A percentile compares a stretch with the other conserved stretches of the same genome.
These are phyloP conservation scores for Saturnispora quitensis DNA, from an alignment of 805 yeast genomes.

Conservation along the genomic window DNA sequence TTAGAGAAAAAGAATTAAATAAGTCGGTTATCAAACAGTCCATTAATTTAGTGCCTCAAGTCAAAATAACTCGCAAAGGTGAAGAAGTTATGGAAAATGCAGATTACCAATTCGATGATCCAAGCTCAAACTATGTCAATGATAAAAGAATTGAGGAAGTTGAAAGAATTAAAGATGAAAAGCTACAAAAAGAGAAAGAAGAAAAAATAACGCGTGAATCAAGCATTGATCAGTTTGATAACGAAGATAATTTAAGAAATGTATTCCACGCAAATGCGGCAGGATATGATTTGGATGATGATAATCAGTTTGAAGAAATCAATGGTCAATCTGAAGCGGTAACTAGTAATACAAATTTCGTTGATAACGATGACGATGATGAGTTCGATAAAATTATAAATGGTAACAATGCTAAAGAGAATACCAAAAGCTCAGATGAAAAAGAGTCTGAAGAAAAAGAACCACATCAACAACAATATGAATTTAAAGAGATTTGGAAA, in stretches of 20 bases:
- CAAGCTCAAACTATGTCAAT: constrained; percentile 18
- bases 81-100: constrained; percentile 65
- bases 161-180: constrained; percentile 16
- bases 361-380: constrained; percentile 14
- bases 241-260: constrained; percentile 1
- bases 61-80: constrained; percentile 80
- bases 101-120: constrained; percentile 25
- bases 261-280: constrained; percentile 5
- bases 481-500: constrained; percentile 13
- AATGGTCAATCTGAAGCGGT: constrained; percentile 7
- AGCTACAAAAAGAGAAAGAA: constrained; percentile 1
- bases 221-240: constrained; percentile 1
- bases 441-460: background rate
- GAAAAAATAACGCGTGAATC: constrained; percentile 10
- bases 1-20: constrained; percentile 57
- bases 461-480: background rate
- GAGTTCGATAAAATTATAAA: constrained; percentile 13
- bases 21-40: constrained; percentile 51
- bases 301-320: background rate
- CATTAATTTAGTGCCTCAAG: constrained; percentile 40
- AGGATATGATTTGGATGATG: constrained; percentile 6
- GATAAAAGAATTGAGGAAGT: constrained; percentile 17
- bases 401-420: background rate
- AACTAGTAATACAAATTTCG: constrained; percentile 3
- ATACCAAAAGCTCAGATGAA: background rate